Conservation (phyloP, 108 stramenopile species). For the Fistulifera pelliculosa region DNA sequence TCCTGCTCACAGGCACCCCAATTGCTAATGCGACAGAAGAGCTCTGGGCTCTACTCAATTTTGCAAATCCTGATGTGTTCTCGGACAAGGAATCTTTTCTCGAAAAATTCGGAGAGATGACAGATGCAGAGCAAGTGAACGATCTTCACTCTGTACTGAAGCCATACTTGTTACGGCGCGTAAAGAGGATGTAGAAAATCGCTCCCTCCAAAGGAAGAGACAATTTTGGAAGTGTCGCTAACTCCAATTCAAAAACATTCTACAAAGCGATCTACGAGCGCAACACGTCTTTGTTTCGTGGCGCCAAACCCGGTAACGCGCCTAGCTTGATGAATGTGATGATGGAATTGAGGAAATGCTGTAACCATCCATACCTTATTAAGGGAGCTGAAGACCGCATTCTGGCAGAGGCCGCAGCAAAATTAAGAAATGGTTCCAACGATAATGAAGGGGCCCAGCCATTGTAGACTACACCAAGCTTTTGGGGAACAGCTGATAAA, state of each 20-base stretch:
- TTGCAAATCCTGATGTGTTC: slow-evolving; percentile 63
- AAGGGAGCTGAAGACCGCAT: slow-evolving; percentile 81
- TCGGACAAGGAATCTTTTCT: slow-evolving; percentile 67
- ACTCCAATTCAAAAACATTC: slow-evolving; percentile 95
- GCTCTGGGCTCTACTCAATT: slow-evolving; percentile 85
- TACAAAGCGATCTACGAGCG: slow-evolving; percentile 96
- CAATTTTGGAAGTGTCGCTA: slow-evolving; percentile 90
- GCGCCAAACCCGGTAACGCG: slow-evolving; percentile 70
- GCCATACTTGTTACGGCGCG: slow-evolving; percentile 91
- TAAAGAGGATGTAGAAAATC: slow-evolving; percentile 97
- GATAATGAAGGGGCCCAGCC: slow-evolving; percentile 7
- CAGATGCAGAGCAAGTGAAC: slow-evolving; percentile 78
- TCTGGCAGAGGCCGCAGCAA: slow-evolving; percentile 57
- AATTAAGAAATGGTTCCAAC: slow-evolving; percentile 14
- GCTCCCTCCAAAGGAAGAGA: slow-evolving; percentile 95
- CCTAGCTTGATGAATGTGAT: slow-evolving; percentile 93
- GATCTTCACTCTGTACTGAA: slow-evolving; percentile 85
- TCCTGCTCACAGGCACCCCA: slow-evolving; percentile 97
- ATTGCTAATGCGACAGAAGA: slow-evolving; percentile 95
- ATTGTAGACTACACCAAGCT: slow-evolving; percentile 42
- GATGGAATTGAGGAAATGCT: slow-evolving; percentile 97
- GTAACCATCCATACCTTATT: slow-evolving; percentile 90
- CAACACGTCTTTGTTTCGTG: slow-evolving; percentile 85
- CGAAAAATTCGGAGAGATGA: slow-evolving; percentile 76
- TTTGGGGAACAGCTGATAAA: slow-evolving; percentile 82